These are phyloP conservation scores for Xylaria hypoxylon DNA, from an alignment of 2,329 filamentous ascomycete species.

Conservation along the genomic window DNA sequence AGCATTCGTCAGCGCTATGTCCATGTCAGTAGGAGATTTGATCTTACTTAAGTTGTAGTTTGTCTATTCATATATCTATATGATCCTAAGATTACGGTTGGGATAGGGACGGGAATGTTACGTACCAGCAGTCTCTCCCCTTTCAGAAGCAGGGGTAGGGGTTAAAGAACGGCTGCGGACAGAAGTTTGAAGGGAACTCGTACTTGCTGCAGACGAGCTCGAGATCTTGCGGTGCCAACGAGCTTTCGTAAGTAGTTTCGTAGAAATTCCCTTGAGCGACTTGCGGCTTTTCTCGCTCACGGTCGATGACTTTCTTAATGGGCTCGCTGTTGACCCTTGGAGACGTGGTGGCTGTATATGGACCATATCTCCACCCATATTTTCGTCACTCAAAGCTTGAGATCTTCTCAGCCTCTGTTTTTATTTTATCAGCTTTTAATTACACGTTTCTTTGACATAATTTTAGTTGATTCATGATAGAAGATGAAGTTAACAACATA, in stretches of 20 bases:
- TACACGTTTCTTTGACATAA: not conserved
- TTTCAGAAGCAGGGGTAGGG: conserved; percentile 9
- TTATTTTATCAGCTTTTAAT: conserved; percentile 7
- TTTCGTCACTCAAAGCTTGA: conserved; percentile 7
- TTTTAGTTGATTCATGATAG: not conserved
- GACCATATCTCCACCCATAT: not conserved
- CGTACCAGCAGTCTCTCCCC: conserved; percentile 23
- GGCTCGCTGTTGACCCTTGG: conserved; percentile 6
- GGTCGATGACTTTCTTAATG: conserved; percentile 39
- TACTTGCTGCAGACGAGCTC: conserved; percentile 53
- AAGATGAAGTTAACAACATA: conserved; percentile 22
- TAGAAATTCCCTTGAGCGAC: conserved; percentile 45
- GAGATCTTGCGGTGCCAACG: conserved; percentile 58
- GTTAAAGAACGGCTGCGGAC: conserved; percentile 54
- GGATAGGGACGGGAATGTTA: not conserved
- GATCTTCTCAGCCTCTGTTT: conserved; percentile 24
- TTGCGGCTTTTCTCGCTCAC: conserved; percentile 51
- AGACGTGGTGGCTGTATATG: not conserved
- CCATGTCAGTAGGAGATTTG: conserved; percentile 20
- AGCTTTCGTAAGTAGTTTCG: conserved; percentile 56
- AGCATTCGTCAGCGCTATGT: conserved; percentile 20
- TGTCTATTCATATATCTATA: not conserved
- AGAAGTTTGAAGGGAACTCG: conserved; percentile 57
- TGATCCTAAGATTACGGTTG: not conserved
- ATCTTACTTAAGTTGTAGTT: not conserved